Base-by-base conservation (phyloP, 352 stramenopile species). In the Phytopythium sindhum region DNA sequence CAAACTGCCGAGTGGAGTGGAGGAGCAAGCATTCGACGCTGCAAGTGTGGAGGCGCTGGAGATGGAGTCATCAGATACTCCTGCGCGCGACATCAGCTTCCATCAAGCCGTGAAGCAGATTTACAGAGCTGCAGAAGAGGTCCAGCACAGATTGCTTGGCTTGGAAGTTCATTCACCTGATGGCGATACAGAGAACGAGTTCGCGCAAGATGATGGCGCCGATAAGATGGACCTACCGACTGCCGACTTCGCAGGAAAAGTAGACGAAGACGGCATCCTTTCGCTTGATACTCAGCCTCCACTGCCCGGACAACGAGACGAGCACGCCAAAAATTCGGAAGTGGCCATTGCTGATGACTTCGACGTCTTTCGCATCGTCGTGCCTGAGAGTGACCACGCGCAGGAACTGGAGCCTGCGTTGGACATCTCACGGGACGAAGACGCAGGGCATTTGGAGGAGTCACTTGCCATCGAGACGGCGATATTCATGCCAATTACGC, bases 401-500 rank as follows among this genome's bases (percentile, higher is more conserved):
- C 19, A 26, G 14, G 21, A 26, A 3, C 0, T 50, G 19, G 42
- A 50, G 42, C 8, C 5, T 14, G 19, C 19, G 21, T 6, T 26
- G 10, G 19, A 5, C 1, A 14, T 50, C 42, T 24, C 21, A 3
- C 19, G 14, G 21, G 42, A 26, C 12, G 42, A 26, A 11, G 19
- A 11, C 0, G 42, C 11, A 50, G 42, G 12, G 21, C 42, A 12
- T 6, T 11, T 50, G 21, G 21, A 57, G 17, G 2, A 57, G 2
- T 19, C 26, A 6, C 31, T 73, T 19, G 47, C 52, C 19, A 62
- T 68, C 7, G 56, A 70, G 14, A 37, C 65, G 17, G 42, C 50
- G 2, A 50, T 54, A 39, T 71, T 69, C 44, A 47, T 69, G 31
- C 68, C 78, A 26, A 73, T 86, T 33, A 84, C 76, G 1, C 33